A percentile compares a stretch with the other conserved stretches of the same genome.
Conservation (phyloP, 2,329 filamentous ascomycete genomes). For the Neopestalotiopsis sp. region DNA sequence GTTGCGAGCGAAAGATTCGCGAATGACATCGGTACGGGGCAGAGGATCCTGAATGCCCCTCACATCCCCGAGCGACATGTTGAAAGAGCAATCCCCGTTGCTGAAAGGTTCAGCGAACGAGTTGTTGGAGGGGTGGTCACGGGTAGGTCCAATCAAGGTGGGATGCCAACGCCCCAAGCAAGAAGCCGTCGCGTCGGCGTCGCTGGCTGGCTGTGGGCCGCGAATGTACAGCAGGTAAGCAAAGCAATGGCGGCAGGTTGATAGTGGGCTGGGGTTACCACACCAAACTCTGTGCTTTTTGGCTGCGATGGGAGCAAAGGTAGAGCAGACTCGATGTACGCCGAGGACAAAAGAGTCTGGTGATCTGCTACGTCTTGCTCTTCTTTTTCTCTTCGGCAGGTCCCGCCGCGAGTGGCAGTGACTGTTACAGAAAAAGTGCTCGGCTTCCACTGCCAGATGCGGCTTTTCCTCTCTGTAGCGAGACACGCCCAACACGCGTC, state of each 20-base stretch:
- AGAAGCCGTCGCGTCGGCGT: slow-evolving; percentile 16
- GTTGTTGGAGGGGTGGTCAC: not conserved
- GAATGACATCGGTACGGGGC: slow-evolving; percentile 11
- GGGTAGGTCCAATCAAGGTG: not conserved
- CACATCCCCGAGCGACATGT: slow-evolving; percentile 14
- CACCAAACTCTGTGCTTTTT: not conserved
- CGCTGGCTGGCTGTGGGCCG: not conserved
- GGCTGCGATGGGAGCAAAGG: not conserved
- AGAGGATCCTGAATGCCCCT: slow-evolving; percentile 8
- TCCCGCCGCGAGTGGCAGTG: not conserved
- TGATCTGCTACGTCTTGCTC: not conserved
- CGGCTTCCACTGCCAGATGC: slow-evolving; percentile 18
- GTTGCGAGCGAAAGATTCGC: slow-evolving; percentile 21
- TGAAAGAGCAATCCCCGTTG: not conserved
- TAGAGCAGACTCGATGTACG: not conserved
- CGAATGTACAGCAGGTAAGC: not conserved
- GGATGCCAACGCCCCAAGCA: slow-evolving; percentile 10
- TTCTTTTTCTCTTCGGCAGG: not conserved
- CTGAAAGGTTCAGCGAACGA: not conserved
- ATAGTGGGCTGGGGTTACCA: not conserved
- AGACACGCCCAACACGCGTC: slow-evolving; percentile 21
- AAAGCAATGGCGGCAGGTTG: not conserved
- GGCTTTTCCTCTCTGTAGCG: slow-evolving; percentile 20
- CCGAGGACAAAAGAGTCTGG: not conserved
- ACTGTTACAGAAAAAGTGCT: slow-evolving; percentile 8